Base-by-base conservation (phyloP, 257 asterid genomes). In the Nicotiana sylvestris region DNA sequence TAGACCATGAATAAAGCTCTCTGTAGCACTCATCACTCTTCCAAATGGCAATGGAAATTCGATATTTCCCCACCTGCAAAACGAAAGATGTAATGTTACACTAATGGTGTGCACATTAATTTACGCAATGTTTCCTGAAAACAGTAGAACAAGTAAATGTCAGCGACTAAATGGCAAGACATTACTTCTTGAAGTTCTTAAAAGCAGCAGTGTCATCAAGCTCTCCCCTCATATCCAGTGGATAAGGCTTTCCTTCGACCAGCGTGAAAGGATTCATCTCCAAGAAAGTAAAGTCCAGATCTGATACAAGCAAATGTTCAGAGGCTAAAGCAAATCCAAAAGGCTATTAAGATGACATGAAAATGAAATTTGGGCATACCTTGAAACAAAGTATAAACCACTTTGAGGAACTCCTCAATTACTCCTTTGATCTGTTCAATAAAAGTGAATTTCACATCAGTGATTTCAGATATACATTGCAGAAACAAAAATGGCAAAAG, bases 171-270 rank as follows among this genome's bases (percentile, higher is more conserved):
- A 8, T 66, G 1, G 49, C 74, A 66, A 66, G 9, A 35, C 37
- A 53, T 79, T 91, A 95, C 98, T 90, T 95, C 83, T 95, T 95
- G 90, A 93, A 95, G 91, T 95, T 95, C 91, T 95, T 95, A 85
- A 95, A 95, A 84, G 98, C 89, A 80, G 98, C 98, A 55, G 98
- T 95, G 55, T 95, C 98, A 77, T 95, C 98, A 37, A 95, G 98
- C 89, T 95, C 98, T 88, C 98, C 98, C 83, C 98, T 89, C 98
- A 95, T 95, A 81, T 95, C 98, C 90, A 95, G 82, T 5, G 98
- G 98, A 85, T 89, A 95, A 51, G 98, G 98, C 91, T 93, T 93
- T 83, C 96, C 97, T 9, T 95, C 87, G 49, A 95, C 94, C 90
- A 93, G 87, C 62, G 98, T 86, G 90, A 95, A 95, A 55, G 98